phyloP scores from a whole-genome alignment of 495 filamentous ascomycete species.

The Neurospora sp. region DNA sequence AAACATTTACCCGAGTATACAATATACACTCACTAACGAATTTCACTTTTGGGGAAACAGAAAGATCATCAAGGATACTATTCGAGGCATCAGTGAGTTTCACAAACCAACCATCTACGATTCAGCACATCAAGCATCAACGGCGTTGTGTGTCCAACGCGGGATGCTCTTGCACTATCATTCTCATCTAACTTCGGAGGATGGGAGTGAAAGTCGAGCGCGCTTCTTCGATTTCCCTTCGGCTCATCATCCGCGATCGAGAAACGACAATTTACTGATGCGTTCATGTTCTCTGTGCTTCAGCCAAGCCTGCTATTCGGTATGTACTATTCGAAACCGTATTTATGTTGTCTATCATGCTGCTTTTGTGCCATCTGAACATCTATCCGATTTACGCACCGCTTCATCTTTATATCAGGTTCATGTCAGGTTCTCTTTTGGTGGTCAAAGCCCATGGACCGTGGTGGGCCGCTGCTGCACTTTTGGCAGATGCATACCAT shows the following conservation, averaged over 20 bases:
- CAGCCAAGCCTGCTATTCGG: slow-evolving; percentile 56
- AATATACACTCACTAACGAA: neutral
- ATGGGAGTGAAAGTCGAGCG: neutral
- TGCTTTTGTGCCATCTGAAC: neutral
- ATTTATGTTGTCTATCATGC: neutral
- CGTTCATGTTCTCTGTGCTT: neutral
- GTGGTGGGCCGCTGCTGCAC: neutral
- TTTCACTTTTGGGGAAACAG: slow-evolving; percentile 20
- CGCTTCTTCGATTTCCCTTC: neutral
- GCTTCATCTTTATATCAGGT: neutral
- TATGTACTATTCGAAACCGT: slow-evolving; percentile 25
- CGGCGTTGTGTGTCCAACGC: neutral
- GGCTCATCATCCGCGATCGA: neutral
- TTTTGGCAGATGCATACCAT: neutral
- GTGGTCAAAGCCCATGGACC: neutral
- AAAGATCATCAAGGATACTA: slow-evolving; percentile 50
- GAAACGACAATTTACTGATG: neutral
- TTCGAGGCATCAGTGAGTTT: slow-evolving; percentile 55
- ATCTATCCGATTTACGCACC: neutral
- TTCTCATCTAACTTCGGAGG: neutral
- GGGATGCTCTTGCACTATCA: neutral
- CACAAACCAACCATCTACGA: neutral
- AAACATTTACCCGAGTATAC: neutral
- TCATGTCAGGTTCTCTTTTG: neutral
- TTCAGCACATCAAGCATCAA: neutral